phyloP scores from a whole-genome alignment of 345 rosid genomes.

The Geranium brycei region DNA sequence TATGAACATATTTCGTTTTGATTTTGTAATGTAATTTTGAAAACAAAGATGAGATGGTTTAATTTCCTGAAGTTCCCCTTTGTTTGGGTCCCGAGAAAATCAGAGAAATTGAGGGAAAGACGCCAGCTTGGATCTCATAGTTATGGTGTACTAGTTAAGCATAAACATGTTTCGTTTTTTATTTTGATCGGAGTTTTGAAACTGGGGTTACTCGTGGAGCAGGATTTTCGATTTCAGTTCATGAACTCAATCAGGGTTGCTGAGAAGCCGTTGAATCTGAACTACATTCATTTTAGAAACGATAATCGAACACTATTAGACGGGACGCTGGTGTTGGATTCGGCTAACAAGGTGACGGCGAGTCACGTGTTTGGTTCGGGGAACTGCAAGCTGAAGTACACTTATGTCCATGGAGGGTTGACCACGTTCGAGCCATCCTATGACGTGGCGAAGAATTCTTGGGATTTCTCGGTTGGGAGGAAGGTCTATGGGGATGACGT shows the following conservation, averaged over 20 bases:
- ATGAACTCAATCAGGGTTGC: slow-evolving; percentile 61
- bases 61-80: no score
- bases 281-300: slow-evolving; percentile 58
- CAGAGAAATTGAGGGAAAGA: no score
- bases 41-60: no score
- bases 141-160: no score
- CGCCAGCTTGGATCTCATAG: no score
- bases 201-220: slow-evolving; percentile 8
- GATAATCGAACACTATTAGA: slow-evolving; percentile 64
- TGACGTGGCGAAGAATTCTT: slow-evolving; percentile 58
- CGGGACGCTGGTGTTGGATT: slow-evolving; percentile 44
- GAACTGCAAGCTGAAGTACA: slow-evolving; percentile 76
- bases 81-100: no score
- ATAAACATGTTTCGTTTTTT: no score
- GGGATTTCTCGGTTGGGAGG: slow-evolving; percentile 69
- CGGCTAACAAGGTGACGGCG: slow-evolving; percentile 66
- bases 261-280: slow-evolving; percentile 71
- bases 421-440: slow-evolving; percentile 74
- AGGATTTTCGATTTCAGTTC: slow-evolving; percentile 90
- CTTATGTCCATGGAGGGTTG: slow-evolving; percentile 43
- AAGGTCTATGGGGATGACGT: slow-evolving; percentile 50
- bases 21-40: no score
- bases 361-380: slow-evolving; percentile 59
- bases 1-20: no score
- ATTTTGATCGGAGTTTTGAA: background rate